Conservation (phyloP, 2,329 filamentous ascomycete genomes). For the Fusarium penzigii region DNA sequence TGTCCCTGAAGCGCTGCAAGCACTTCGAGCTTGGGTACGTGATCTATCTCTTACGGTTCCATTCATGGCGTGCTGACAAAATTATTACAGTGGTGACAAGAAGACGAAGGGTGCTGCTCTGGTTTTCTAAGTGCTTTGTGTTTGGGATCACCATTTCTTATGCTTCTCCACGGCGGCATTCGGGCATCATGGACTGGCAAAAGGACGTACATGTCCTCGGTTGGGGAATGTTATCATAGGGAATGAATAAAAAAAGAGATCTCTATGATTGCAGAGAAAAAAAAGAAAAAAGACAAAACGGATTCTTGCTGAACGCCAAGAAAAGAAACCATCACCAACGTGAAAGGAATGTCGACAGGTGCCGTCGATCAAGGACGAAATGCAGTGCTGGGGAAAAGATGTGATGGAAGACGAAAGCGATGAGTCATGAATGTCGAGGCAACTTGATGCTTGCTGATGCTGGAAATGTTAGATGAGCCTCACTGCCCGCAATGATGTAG, state of each 20-base stretch:
- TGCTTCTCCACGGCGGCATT: conserved; percentile 46
- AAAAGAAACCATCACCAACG: background rate
- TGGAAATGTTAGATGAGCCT: background rate
- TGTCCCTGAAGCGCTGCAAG: conserved; percentile 99
- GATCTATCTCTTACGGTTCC: background rate
- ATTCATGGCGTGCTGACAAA: conserved; percentile 41
- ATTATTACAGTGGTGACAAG: conserved; percentile 87
- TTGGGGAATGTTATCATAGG: conserved; percentile 46
- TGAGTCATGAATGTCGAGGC: background rate
- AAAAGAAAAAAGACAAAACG: conserved; percentile 6
- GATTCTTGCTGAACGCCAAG: background rate
- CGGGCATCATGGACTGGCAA: conserved; percentile 52
- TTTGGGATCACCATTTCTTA: conserved; percentile 43
- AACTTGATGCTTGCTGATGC: background rate
- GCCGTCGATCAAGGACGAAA: background rate
- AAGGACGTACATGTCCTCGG: conserved; percentile 48
- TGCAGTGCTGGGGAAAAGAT: background rate
- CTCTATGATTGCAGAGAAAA: conserved; percentile 27
- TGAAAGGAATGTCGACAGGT: background rate
- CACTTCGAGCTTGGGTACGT: conserved; percentile 99
- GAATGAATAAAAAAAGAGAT: conserved; percentile 41
- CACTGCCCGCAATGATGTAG: background rate
- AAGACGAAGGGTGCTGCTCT: conserved; percentile 99
- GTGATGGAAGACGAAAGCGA: background rate
- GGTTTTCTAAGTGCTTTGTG: conserved; percentile 84